A percentile compares a stretch with the other conserved stretches of the same genome.
Conservation (phyloP, 2,329 filamentous ascomycete genomes). For the Penicillium sclerotiorum region DNA sequence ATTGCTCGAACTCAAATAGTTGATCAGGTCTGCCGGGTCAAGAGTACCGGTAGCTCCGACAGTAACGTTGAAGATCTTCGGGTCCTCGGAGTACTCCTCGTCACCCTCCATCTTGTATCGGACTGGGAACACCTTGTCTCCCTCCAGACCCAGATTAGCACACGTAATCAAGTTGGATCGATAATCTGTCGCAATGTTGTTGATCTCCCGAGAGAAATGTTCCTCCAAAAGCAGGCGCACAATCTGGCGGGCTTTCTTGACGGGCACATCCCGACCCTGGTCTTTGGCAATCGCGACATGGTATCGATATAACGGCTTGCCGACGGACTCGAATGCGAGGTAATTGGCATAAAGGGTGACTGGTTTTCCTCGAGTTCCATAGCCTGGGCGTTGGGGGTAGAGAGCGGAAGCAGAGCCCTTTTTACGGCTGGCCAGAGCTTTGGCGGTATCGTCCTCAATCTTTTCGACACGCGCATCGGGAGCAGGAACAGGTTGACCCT, state of each 20-base stretch:
- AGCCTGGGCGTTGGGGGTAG: conserved; percentile 42
- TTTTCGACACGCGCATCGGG: conserved; percentile 29
- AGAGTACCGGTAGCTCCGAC: conserved; percentile 39
- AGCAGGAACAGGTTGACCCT: conserved; percentile 18
- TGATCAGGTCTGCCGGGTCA: conserved; percentile 45
- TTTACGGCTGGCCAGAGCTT: conserved; percentile 23
- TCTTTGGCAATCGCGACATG: conserved; percentile 37
- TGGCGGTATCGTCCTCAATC: conserved; percentile 30
- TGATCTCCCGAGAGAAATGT: conserved; percentile 29
- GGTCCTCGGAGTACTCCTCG: conserved; percentile 33
- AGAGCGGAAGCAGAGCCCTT: conserved; percentile 18
- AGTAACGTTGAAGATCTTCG: conserved; percentile 39
- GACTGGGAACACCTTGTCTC: conserved; percentile 28
- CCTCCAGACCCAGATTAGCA: conserved; percentile 24
- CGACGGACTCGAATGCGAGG: conserved; percentile 39
- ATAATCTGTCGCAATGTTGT: conserved; percentile 44
- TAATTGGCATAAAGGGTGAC: conserved; percentile 45
- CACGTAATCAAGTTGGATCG: conserved; percentile 41
- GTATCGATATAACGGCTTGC: conserved; percentile 46
- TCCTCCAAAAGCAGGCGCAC: conserved; percentile 51
- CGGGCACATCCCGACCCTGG: conserved; percentile 26
- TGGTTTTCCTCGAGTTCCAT: conserved; percentile 35
- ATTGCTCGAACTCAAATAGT: conserved; percentile 45
- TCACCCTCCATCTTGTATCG: conserved; percentile 42
- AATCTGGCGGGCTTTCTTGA: conserved; percentile 51